A percentile compares a stretch with the other conserved stretches of the same genome.
phyloP scores from a whole-genome alignment of 352 stramenopile species.

The Pythium vanterpoolii region DNA sequence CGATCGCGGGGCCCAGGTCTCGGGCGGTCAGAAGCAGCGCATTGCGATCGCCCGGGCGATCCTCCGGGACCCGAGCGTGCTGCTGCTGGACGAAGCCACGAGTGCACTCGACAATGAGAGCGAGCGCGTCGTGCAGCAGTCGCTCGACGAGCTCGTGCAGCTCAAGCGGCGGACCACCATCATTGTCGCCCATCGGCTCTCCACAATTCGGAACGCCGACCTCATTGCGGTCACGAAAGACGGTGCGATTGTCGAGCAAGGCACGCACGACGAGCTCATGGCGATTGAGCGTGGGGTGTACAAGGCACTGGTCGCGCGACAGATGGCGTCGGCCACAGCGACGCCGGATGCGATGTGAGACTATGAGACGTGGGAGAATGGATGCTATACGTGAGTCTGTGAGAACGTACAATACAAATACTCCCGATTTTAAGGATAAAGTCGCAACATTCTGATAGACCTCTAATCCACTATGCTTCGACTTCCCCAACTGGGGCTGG shows the following conservation, averaged over 20 bases:
- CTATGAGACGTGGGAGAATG: too few species aligned
- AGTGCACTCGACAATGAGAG: conserved; percentile 65
- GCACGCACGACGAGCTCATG: conserved; percentile 87
- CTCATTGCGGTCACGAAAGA: conserved; percentile 86
- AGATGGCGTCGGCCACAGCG: conserved; percentile 7
- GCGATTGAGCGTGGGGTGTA: conserved; percentile 15
- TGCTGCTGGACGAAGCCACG: conserved; percentile 87
- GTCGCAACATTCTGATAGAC: background rate
- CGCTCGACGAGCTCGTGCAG: conserved; percentile 20
- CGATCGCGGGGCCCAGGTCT: conserved; percentile 50
- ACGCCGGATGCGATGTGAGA: background rate
- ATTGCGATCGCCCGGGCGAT: conserved; percentile 90
- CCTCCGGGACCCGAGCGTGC: conserved; percentile 57
- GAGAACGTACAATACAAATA: background rate
- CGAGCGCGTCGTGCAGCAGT: conserved; percentile 43
- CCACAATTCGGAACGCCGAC: conserved; percentile 87
- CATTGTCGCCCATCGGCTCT: conserved; percentile 88
- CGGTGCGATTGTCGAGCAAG: conserved; percentile 83
- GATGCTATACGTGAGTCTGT: too few species aligned
- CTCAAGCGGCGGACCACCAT: conserved; percentile 60
- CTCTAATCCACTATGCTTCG: too few species aligned
- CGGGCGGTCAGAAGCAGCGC: conserved; percentile 63
- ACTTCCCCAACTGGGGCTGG: too few species aligned
- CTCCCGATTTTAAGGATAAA: background rate
- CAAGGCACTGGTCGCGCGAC: conserved; percentile 18